A percentile compares a stretch with the other conserved stretches of the same genome.
Evolutionary conservation across 305 asterid genomes (phyloP).

Genomic region (Solanum aculeatissimum): DNA sequence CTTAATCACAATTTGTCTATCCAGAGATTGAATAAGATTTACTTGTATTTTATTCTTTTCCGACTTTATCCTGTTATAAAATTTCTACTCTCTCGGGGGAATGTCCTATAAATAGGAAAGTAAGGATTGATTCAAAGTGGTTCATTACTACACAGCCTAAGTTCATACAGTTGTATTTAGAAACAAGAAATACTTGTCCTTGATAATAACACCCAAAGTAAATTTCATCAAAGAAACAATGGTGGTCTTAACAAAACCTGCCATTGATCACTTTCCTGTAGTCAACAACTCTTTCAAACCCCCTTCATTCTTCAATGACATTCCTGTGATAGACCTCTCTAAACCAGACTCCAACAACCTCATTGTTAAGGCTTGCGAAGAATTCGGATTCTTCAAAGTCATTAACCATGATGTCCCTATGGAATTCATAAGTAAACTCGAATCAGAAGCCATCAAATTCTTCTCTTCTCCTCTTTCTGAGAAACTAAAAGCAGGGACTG

Average conservation of each 20-base stretch:
- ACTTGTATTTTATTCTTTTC: neutral
- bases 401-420: slow-evolving; percentile 58
- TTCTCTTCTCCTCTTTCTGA: slow-evolving; percentile 46
- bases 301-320: slow-evolving; percentile 21
- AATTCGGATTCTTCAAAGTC: slow-evolving; percentile 78
- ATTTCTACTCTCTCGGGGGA: too few relatives aligned
- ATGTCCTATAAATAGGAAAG: neutral
- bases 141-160: neutral
- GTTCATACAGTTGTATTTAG: neutral
- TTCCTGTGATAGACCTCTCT: slow-evolving; percentile 69
- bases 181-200: neutral
- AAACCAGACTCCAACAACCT: slow-evolving; percentile 44
- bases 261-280: slow-evolving; percentile 8
- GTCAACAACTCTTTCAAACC: slow-evolving; percentile 5
- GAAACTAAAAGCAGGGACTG: slow-evolving; percentile 49
- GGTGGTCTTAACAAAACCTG: slow-evolving; percentile 27
- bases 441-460: slow-evolving; percentile 50
- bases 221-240: neutral
- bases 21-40: neutral
- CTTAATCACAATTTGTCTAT: neutral
- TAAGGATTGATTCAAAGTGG: neutral
- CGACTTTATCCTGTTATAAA: too few relatives aligned
- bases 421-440: slow-evolving; percentile 35
- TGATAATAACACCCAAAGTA: neutral
- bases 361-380: slow-evolving; percentile 70